Percentiles rank a stretch among this genome's conserved stretches.
Evolutionary conservation across 345 rosid species (phyloP).

Genomic region (Fremontodendron californicum): DNA sequence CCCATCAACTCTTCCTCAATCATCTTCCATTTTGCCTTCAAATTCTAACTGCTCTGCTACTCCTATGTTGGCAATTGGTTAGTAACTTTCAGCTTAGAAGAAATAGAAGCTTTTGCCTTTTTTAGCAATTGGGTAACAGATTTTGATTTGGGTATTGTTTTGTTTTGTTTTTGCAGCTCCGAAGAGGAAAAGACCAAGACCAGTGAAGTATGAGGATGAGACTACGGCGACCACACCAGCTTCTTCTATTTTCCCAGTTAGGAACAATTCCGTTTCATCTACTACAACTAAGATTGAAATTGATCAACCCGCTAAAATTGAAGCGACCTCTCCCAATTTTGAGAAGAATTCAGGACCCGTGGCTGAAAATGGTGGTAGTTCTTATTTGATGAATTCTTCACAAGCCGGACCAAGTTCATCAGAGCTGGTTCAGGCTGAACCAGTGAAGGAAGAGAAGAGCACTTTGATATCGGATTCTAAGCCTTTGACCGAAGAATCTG

Average conservation of each 20-base stretch:
- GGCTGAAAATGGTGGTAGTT: slow-evolving; percentile 32
- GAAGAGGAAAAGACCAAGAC: slow-evolving; percentile 86
- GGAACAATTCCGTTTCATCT: slow-evolving; percentile 43
- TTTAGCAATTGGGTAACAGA: background rate
- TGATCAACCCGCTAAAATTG: slow-evolving; percentile 48
- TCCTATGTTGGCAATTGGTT: slow-evolving; percentile 60
- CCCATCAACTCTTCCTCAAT: slow-evolving; percentile 40
- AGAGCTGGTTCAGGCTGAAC: slow-evolving; percentile 16
- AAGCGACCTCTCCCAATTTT: slow-evolving; percentile 37
- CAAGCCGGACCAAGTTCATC: slow-evolving; percentile 13
- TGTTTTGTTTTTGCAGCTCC: slow-evolving; percentile 56
- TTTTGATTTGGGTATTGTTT: background rate
- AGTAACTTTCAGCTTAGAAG: slow-evolving; percentile 17
- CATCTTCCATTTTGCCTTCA: slow-evolving; percentile 46
- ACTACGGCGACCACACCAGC: slow-evolving; percentile 5
- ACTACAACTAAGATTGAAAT: slow-evolving; percentile 47
- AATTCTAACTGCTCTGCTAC: slow-evolving; percentile 60
- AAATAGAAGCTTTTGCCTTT: background rate
- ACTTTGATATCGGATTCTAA: slow-evolving; percentile 32
- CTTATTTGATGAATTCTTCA: slow-evolving; percentile 21
- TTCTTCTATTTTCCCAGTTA: slow-evolving; percentile 39
- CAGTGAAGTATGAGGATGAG: slow-evolving; percentile 78
- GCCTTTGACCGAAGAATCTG: slow-evolving; percentile 40
- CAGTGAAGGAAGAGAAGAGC: slow-evolving; percentile 25
- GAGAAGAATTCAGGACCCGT: slow-evolving; percentile 38